Base-by-base conservation (phyloP, 2,329 filamentous ascomycete species). In the Penicillium sp. region DNA sequence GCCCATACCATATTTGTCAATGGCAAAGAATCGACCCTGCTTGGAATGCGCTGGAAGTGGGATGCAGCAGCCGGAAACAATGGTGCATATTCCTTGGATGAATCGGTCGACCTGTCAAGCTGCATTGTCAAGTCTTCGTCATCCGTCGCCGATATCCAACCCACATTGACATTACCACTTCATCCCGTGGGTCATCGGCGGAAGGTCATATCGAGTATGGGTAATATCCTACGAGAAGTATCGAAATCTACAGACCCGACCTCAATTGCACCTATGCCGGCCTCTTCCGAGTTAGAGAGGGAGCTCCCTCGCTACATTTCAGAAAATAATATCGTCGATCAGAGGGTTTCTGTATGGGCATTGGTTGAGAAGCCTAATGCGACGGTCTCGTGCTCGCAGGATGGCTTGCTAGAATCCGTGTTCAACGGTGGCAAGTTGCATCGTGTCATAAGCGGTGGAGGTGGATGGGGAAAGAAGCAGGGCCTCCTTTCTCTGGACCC, bases 381-480 rank as follows among this genome's bases (percentile, higher is more conserved):
- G 12, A 49, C 50, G 18, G 21, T 54, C 46, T 40, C 50, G 46
- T 39, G 57, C 20, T 46, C 61, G 7, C 60, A 59, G 18, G 57
- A 64, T 36, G 49, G 61, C 45, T 43, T 74, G 26, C 49, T 54
- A 27, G 36, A 61, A 10, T 62, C 66, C 10, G 59, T 75, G 26
- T 56, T 53, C 4, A 57, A 56, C 15, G 72, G 73, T 12, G 69
- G 69, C 32, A 71, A 68, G 52, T 62, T 76, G 33, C 71, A 75
- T 52, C 72, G 69, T 40, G 71, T 76, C 21, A 68, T 75, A 63
- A 75, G 73, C 27, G 73, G 73, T 13, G 73, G 73, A 29, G 73
- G 73, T 33, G 73, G 73, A 52, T 76, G 73, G 73, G 73, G 73
- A n/a, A 75, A 76, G 58, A 76, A 75, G 54, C 71, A 74, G 46